Base-by-base conservation (phyloP, 2,329 filamentous ascomycete genomes). In the Pseudogymnoascus sp. region DNA sequence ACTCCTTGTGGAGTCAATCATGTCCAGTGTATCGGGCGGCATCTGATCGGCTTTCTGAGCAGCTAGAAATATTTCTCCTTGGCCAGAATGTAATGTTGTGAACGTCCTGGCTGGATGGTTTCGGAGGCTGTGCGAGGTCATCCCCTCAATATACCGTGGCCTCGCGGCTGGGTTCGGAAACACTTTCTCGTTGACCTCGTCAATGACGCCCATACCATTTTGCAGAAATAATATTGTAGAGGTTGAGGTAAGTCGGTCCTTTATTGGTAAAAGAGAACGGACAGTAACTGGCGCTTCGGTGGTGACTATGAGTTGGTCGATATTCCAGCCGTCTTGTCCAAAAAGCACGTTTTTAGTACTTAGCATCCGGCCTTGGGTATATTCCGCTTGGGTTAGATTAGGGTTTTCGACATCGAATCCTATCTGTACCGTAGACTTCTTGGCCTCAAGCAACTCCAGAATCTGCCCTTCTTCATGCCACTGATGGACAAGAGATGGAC, bases 141-240 rank as follows among this genome's bases (percentile, higher is more conserved):
- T 72, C 2, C 68, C 71, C 22, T 71, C 71, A 62, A 97, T 79
- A 67, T 95, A 96, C 61, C 83, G 84, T 2, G 94, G 94, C 25
- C 89, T 81, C 0, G 75, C 77, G 0, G 75, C 71, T 0, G 82
- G 78, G 63, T 92, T 82, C 0, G 83, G 80, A 66, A 96, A 97
- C 28, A 95, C 72, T 9, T 80, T 73, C 35, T 80, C 74, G 67
- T 90, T 91, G 39, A 97, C 80, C 57, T 86, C 81, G 57, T 97
- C 91, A n/a, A 91, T 78, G 1, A 91, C 77, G 0, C 94, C 93
- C 73, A 97, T 83, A 1, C 92, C 91, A 64, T 93, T 89, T 61
- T 91, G 88, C 61, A 95, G 73, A 61, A 96, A 82, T 62, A 89
- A 84, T 6, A 96, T 81, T 0, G 90, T 89, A 1, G 88, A 90